phyloP scores from a whole-genome alignment of 83 land plant genomes.

The Thuja plicata region DNA sequence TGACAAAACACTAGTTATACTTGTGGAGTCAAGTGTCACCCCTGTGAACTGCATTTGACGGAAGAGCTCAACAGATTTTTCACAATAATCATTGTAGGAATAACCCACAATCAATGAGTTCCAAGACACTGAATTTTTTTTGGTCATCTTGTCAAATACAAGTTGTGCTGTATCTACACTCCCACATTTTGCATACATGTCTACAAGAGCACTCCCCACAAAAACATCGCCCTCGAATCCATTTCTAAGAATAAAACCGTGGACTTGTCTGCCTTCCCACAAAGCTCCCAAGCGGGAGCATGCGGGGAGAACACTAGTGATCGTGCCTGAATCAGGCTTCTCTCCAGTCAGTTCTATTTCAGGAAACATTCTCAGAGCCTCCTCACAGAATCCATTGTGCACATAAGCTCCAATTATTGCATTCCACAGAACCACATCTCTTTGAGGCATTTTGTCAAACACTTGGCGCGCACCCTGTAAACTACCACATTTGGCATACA shows the following conservation, averaged over 20 bases:
- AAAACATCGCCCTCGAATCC: slow-evolving; percentile 18
- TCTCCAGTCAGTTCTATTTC: slow-evolving; percentile 11
- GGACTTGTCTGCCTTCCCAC: slow-evolving; percentile 19
- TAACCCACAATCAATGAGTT: slow-evolving; percentile 46
- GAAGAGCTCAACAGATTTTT: slow-evolving; percentile 20
- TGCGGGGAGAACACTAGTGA: slow-evolving; percentile 17
- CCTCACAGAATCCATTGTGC: background rate
- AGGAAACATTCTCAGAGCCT: slow-evolving; percentile 16
- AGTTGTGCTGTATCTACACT: slow-evolving; percentile 25
- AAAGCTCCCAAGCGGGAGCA: slow-evolving; percentile 19
- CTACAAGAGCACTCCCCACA: slow-evolving; percentile 35
- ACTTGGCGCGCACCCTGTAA: slow-evolving; percentile 17
- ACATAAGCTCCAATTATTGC: slow-evolving; percentile 18
- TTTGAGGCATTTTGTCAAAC: slow-evolving; percentile 22
- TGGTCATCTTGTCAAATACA: slow-evolving; percentile 28
- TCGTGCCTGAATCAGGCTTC: slow-evolving; percentile 21
- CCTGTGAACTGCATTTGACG: slow-evolving; percentile 37
- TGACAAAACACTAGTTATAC: slow-evolving; percentile 34
- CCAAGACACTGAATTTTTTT: slow-evolving; percentile 35
- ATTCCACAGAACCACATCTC: slow-evolving; percentile 29
- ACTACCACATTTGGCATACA: slow-evolving; percentile 16
- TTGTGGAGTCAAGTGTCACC: slow-evolving; percentile 30
- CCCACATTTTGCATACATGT: slow-evolving; percentile 64
- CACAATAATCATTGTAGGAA: slow-evolving; percentile 26
- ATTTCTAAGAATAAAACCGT: slow-evolving; percentile 21